These are phyloP conservation scores for Vigna radiata DNA, from an alignment of 306 rosid genomes.

Conservation along the genomic window DNA sequence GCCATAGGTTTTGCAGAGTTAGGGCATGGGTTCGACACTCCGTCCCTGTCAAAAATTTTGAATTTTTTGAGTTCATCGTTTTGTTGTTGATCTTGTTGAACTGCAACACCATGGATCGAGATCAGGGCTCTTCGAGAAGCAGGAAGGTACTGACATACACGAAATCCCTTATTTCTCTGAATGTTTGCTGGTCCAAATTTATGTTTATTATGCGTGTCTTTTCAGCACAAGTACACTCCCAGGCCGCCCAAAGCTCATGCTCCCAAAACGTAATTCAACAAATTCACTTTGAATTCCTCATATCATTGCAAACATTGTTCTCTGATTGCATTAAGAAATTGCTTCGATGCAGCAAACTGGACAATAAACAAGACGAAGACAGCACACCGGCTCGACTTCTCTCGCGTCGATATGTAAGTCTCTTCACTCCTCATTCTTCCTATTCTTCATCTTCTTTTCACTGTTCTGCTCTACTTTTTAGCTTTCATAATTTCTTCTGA, in stretches of 20 bases:
- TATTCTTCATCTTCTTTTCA: not conserved
- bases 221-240: slow-evolving; percentile 64
- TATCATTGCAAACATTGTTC: not conserved
- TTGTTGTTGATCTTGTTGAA: slow-evolving; percentile 42
- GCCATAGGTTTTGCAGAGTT: accelerated
- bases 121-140: slow-evolving; percentile 26
- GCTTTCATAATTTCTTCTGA: too few species aligned
- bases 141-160: slow-evolving; percentile 54
- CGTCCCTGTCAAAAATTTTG: accelerated
- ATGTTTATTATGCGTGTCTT: not conserved
- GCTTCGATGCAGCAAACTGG: slow-evolving; percentile 56
- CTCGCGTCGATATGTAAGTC: slow-evolving; percentile 56
- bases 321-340: slow-evolving; percentile 23
- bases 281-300: slow-evolving; percentile 8
- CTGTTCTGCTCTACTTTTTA: not conserved
- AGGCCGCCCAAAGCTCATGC: slow-evolving; percentile 40
- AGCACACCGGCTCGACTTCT: slow-evolving; percentile 48
- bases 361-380: slow-evolving; percentile 47
- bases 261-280: slow-evolving; percentile 48
- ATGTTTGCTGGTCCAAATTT: not conserved
- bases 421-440: not conserved
- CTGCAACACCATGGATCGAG: slow-evolving; percentile 51
- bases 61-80: not conserved
- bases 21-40: slow-evolving; percentile 17
- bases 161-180: not conserved